These are phyloP conservation scores for Ogataea ramenticola DNA, from an alignment of 805 yeast genomes.

Conservation along the genomic window DNA sequence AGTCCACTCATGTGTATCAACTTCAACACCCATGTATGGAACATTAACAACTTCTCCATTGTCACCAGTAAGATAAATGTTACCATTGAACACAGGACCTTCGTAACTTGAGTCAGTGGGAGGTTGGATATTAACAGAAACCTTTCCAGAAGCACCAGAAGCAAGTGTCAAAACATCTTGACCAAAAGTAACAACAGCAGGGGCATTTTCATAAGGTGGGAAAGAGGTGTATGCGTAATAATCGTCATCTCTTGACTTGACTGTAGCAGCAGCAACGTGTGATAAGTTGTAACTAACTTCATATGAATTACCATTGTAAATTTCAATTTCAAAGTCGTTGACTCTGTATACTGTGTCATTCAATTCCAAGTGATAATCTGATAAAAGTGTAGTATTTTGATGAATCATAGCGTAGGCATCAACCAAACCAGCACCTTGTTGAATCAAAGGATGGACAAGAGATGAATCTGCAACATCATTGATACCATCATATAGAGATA, in stretches of 20 bases:
- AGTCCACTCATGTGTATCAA: constrained; percentile 5
- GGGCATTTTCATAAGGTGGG: constrained; percentile 7
- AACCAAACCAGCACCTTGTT: constrained; percentile 14
- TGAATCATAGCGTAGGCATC: constrained; percentile 10
- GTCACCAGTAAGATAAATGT: constrained; percentile 8
- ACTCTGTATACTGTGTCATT: constrained; percentile 10
- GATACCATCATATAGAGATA: constrained; percentile 1
- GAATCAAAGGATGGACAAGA: constrained; percentile 9
- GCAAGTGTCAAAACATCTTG: background rate
- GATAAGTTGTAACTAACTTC: constrained; percentile 4
- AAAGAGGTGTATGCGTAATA: constrained; percentile 2
- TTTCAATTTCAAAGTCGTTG: constrained; percentile 6
- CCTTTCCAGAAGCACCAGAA: constrained; percentile 5
- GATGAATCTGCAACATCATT: background rate
- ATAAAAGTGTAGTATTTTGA: constrained; percentile 5
- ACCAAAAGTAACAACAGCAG: constrained; percentile 5
- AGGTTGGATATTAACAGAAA: constrained; percentile 4
- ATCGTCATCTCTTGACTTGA: background rate
- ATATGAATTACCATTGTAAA: constrained; percentile 7
- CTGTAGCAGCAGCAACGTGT: constrained; percentile 5
- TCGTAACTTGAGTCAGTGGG: constrained; percentile 2
- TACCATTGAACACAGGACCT: constrained; percentile 7
- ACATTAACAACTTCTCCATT: constrained; percentile 9
- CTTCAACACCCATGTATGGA: constrained; percentile 11
- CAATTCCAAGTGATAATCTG: constrained; percentile 5